Evolutionary conservation across 805 yeast species (phyloP).

Genomic region (Priceomyces castillae): DNA sequence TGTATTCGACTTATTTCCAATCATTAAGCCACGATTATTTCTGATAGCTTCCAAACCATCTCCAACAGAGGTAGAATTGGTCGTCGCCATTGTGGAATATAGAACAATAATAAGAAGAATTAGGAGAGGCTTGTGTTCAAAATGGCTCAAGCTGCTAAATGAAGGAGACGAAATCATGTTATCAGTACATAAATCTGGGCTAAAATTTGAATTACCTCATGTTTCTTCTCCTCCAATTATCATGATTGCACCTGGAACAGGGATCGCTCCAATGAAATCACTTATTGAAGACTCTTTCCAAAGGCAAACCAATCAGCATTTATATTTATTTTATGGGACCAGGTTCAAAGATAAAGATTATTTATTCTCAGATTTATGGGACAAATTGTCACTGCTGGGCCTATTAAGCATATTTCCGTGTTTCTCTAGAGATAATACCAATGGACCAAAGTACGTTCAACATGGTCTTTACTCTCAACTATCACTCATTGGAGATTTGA

Average conservation of each 20-base stretch:
- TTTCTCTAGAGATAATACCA: constrained; percentile 48
- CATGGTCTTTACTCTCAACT: constrained; percentile 58
- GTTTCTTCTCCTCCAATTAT: constrained; percentile 45
- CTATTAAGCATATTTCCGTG: constrained; percentile 40
- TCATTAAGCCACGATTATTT: constrained; percentile 75
- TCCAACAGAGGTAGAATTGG: constrained; percentile 51
- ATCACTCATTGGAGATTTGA: constrained; percentile 46
- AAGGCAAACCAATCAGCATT: constrained; percentile 19
- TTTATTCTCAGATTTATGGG: constrained; percentile 59
- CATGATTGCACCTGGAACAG: constrained; percentile 92
- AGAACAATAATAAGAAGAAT: constrained; percentile 73
- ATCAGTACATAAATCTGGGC: constrained; percentile 46
- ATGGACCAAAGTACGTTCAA: constrained; percentile 63
- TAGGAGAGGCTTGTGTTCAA: constrained; percentile 80
- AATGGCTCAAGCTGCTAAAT: constrained; percentile 58
- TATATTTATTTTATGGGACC: constrained; percentile 73
- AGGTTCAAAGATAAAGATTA: constrained; percentile 65
- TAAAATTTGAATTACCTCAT: constrained; percentile 27
- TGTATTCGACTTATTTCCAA: constrained; percentile 74
- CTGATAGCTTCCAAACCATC: constrained; percentile 72
- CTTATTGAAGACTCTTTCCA: constrained; percentile 46
- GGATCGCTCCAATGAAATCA: constrained; percentile 88
- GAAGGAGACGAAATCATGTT: constrained; percentile 52
- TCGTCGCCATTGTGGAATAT: constrained; percentile 84
- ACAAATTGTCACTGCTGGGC: constrained; percentile 25